phyloP scores from a whole-genome alignment of 2,329 filamentous ascomycete species.

The Tothia fuscella region DNA sequence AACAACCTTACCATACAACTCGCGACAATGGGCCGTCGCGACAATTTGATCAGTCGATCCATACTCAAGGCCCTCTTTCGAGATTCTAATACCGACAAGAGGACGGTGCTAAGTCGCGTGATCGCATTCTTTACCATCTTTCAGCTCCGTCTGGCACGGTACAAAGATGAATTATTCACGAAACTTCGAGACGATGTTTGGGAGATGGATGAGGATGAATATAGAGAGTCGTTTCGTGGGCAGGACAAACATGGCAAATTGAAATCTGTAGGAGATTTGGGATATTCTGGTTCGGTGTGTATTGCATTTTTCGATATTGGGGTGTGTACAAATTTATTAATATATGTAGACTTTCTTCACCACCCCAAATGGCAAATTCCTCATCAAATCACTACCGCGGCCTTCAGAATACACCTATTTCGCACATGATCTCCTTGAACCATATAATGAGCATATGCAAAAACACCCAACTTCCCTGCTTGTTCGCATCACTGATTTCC shows the following conservation, averaged over 20 bases:
- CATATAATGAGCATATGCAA: constrained; percentile 54
- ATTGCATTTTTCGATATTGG: background rate
- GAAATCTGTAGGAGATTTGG: constrained; percentile 53
- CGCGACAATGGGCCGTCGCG: constrained; percentile 13
- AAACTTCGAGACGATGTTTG: constrained; percentile 40
- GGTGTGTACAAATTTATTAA: constrained; percentile 10
- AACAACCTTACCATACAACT: background rate
- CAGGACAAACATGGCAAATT: constrained; percentile 22
- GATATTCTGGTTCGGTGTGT: constrained; percentile 56
- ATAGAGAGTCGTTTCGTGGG: constrained; percentile 39
- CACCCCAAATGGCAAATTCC: constrained; percentile 52
- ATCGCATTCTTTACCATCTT: constrained; percentile 44
- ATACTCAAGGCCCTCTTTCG: constrained; percentile 27
- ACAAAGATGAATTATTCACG: constrained; percentile 37
- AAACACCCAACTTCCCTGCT: constrained; percentile 48
- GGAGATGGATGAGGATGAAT: constrained; percentile 42
- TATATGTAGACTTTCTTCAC: constrained; percentile 51
- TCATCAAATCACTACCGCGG: constrained; percentile 60
- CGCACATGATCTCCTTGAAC: constrained; percentile 49
- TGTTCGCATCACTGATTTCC: constrained; percentile 59
- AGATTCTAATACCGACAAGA: constrained; percentile 16
- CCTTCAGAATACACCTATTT: constrained; percentile 62
- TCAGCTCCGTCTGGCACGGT: constrained; percentile 36
- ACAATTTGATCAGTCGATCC: constrained; percentile 28
- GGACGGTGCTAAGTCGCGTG: constrained; percentile 31